Evolutionary conservation across 2,329 filamentous ascomycete genomes (phyloP).

Genomic region (Neoascochyta sp.): DNA sequence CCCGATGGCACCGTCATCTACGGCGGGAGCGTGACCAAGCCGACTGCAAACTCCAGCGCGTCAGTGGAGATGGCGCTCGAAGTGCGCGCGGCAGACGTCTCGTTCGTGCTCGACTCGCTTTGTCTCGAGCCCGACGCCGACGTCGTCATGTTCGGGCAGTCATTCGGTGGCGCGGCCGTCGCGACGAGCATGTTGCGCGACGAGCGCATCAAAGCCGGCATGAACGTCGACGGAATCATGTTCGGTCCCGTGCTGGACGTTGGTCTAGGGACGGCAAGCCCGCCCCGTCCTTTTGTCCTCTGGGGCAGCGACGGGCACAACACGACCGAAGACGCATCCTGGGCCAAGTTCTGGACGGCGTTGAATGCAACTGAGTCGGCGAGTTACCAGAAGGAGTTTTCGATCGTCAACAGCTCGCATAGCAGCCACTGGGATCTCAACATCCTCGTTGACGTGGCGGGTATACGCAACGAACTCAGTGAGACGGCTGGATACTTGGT

Average conservation of each 20-base stretch:
- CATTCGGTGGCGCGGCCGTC: conserved; percentile 29
- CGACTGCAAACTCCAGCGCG: conserved; percentile 6
- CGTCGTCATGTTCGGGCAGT: conserved; percentile 26
- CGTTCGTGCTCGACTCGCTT: conserved; percentile 13
- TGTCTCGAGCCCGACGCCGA: conserved; percentile 1
- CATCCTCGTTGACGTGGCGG: conserved; percentile 10
- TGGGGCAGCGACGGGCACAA: conserved; percentile 10
- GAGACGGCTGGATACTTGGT: conserved; percentile 6
- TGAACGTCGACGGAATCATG: conserved; percentile 31
- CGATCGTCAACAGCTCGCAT: conserved; percentile 9
- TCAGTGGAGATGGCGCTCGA: conserved; percentile 12
- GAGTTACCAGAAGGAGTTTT: conserved; percentile 10
- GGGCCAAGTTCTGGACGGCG: conserved; percentile 8
- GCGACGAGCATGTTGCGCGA: conserved; percentile 23
- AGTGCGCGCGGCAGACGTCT: conserved; percentile 11
- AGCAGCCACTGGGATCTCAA: conserved; percentile 14
- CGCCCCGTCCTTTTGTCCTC: conserved; percentile 7
- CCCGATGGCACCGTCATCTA: conserved; percentile 35
- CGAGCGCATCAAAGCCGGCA: conserved; percentile 19
- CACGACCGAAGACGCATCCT: conserved; percentile 5
- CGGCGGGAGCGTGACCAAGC: conserved; percentile 7
- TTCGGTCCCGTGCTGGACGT: conserved; percentile 12
- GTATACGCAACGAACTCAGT: conserved; percentile 5
- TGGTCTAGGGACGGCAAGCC: conserved; percentile 2
- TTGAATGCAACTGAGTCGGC: conserved; percentile 2